Evolutionary conservation across 805 yeast species (phyloP), one percentile per base, ranked within the genome.

Genomic region (Brettanomyces anomalus): DNA sequence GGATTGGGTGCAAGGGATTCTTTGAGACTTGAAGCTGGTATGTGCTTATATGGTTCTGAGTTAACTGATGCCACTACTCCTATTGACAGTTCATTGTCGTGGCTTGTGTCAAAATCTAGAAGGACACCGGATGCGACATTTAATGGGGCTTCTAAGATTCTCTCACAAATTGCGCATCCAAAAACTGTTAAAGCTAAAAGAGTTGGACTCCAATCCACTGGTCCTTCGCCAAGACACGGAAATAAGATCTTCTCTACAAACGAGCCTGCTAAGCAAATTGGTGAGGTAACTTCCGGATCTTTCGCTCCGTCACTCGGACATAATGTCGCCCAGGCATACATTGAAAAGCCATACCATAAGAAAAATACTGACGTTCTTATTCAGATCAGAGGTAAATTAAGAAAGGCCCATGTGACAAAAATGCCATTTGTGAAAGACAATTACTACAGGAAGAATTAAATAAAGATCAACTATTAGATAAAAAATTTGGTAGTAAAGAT

Each of bases 1-100:
- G 98, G 98, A 4, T 76, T 93, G 41, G 98, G 97, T n/a, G 97
- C 98, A 2, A 80, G 98, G 63, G 98, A 93, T 62, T 85, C 97
- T 10, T 71, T 93, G 51, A 77, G 98, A 57, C 68, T 93, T 41
- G 98, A 93, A 67, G 98, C 98, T 4, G 98, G 98, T 28, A 85
- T 93, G 96, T 93, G 98, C 64, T 71, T 93, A 43, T 93, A 93
- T 56, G 98, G 98, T 2, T 84, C 88, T 60, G 98, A 93, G 63
- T 71, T 93, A 54, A 76, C 74, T 48, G 95, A 87, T 52, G 61
- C 66, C 11, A 78, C 76, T 26, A 82, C 96, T 2, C 98, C 98
- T 10, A 77, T 90, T 4, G 94, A 88, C 53, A 94, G 93, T 0
- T 78, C 93, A 0, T 72, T 93, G 50, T 73, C 88, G 40, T 93